A percentile compares a stretch with the other conserved stretches of the same genome.
phyloP scores from a whole-genome alignment of 345 rosid genomes.

The Cardamine occulta region DNA sequence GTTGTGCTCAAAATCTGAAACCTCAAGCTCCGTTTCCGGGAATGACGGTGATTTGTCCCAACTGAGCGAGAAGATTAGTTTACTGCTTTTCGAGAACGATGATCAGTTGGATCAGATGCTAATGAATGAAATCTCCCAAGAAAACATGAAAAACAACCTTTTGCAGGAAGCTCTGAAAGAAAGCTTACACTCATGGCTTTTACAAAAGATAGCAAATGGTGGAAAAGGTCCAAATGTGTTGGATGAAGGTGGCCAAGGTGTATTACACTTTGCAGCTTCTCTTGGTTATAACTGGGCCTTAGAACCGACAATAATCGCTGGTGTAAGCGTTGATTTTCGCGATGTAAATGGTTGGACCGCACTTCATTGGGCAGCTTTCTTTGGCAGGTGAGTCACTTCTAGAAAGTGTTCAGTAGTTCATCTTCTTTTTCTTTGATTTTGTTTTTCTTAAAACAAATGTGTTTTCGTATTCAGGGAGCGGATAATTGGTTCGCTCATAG shows the following conservation, averaged over 20 bases:
- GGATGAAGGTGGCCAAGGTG: conserved; percentile 91
- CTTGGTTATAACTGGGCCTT: conserved; percentile 97
- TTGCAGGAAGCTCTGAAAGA: conserved; percentile 77
- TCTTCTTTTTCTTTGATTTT: conserved; percentile 16
- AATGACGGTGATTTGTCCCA: conserved; percentile 47
- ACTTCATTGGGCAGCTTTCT: conserved; percentile 98
- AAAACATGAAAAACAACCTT: conserved; percentile 56
- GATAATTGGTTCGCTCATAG: conserved; percentile 73
- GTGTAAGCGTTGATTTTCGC: conserved; percentile 88
- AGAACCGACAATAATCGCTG: conserved; percentile 75
- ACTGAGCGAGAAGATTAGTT: conserved; percentile 62
- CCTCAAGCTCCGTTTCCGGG: conserved; percentile 32
- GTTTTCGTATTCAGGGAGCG: conserved; percentile 61
- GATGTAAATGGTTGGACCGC: conserved; percentile 98
- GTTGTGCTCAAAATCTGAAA: conserved; percentile 52
- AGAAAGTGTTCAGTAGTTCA: conserved; percentile 1
- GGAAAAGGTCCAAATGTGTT: conserved; percentile 88
- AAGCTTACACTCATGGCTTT: conserved; percentile 78
- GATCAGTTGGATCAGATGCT: conserved; percentile 66
- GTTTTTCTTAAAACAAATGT: background rate
- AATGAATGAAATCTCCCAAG: conserved; percentile 49
- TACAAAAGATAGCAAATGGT: conserved; percentile 71
- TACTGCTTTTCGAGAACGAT: conserved; percentile 65
- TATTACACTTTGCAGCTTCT: conserved; percentile 93
- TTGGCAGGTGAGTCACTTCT: conserved; percentile 69